These are phyloP conservation scores for Aspergillus pseudoterreus DNA, from an alignment of 2,329 filamentous ascomycete genomes.

Conservation along the genomic window DNA sequence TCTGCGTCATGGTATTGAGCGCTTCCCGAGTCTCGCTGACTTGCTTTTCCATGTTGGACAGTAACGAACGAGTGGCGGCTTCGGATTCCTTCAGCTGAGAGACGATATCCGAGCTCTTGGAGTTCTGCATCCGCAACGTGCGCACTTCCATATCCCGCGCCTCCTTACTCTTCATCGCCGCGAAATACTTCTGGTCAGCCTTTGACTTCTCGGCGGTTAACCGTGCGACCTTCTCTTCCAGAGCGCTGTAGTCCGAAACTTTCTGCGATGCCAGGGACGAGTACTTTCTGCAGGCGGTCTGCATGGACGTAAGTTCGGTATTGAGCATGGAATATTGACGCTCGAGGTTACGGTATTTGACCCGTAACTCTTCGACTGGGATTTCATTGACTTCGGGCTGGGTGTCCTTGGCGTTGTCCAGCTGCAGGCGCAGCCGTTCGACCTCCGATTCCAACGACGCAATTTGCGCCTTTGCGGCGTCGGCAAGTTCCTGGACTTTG, in stretches of 20 bases:
- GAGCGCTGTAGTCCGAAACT: slow-evolving; percentile 67
- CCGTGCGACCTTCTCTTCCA: slow-evolving; percentile 74
- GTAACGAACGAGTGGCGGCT: slow-evolving; percentile 67
- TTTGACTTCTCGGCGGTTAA: slow-evolving; percentile 87
- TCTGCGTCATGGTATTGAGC: slow-evolving; percentile 64
- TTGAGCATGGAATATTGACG: slow-evolving; percentile 80
- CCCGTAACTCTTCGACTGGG: slow-evolving; percentile 66
- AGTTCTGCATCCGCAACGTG: slow-evolving; percentile 74
- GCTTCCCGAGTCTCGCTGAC: slow-evolving; percentile 76
- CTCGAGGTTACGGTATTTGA: slow-evolving; percentile 70
- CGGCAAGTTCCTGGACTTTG: slow-evolving; percentile 75
- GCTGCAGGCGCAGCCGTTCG: slow-evolving; percentile 60
- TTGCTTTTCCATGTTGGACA: slow-evolving; percentile 88
- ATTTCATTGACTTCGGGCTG: slow-evolving; percentile 55
- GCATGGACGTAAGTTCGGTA: slow-evolving; percentile 82
- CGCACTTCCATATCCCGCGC: slow-evolving; percentile 76
- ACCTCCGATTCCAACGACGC: slow-evolving; percentile 77
- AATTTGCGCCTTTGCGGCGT: slow-evolving; percentile 77
- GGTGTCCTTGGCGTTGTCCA: slow-evolving; percentile 45
- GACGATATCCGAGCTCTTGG: slow-evolving; percentile 90
- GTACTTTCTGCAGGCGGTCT: slow-evolving; percentile 85
- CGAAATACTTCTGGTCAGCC: slow-evolving; percentile 97
- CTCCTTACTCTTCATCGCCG: slow-evolving; percentile 90
- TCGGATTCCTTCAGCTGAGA: slow-evolving; percentile 90
- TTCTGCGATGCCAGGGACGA: slow-evolving; percentile 83